Percentiles rank a stretch among this genome's conserved stretches.
Evolutionary conservation across 768 basidiomycete species (phyloP).

Genomic region (Holtermanniella nyarrowii): DNA sequence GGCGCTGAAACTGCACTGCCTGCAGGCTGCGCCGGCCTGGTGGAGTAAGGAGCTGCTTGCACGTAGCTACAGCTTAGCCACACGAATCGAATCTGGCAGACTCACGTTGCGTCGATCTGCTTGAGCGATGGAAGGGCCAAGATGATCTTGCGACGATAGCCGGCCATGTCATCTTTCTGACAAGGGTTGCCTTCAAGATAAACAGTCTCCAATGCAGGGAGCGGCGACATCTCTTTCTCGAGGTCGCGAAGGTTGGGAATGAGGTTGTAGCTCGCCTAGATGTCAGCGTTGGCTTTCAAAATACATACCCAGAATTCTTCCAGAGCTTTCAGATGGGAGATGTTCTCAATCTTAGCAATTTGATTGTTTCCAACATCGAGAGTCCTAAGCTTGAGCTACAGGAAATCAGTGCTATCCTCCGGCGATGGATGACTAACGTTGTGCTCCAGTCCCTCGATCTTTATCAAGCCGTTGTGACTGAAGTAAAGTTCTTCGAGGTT

Average conservation of each 20-base stretch:
- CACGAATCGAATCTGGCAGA: conserved; percentile 24
- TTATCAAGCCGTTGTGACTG: conserved; percentile 81
- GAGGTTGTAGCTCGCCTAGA: conserved; percentile 76
- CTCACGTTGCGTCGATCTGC: conserved; percentile 94
- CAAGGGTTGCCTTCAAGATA: conserved; percentile 95
- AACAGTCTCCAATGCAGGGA: conserved; percentile 64
- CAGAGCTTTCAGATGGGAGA: conserved; percentile 64
- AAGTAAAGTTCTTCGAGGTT: conserved; percentile 82
- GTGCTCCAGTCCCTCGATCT: conserved; percentile 70
- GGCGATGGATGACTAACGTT: conserved; percentile 53
- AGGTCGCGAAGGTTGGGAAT: conserved; percentile 61
- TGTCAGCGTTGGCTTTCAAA: not conserved
- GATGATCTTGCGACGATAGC: conserved; percentile 81
- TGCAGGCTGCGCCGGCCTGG: not conserved
- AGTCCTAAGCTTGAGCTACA: conserved; percentile 59
- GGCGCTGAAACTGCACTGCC: not conserved
- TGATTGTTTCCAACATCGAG: conserved; percentile 83
- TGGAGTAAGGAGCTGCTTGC: not conserved
- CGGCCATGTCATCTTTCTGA: conserved; percentile 62
- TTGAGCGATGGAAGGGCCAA: conserved; percentile 75
- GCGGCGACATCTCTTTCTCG: conserved; percentile 54
- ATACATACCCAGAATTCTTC: conserved; percentile 84
- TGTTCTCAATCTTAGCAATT: conserved; percentile 64
- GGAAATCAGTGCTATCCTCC: not conserved
- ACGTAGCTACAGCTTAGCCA: not conserved